These are phyloP conservation scores for Neospermospora avenae DNA, from an alignment of 2,329 filamentous ascomycete species.

Conservation along the genomic window DNA sequence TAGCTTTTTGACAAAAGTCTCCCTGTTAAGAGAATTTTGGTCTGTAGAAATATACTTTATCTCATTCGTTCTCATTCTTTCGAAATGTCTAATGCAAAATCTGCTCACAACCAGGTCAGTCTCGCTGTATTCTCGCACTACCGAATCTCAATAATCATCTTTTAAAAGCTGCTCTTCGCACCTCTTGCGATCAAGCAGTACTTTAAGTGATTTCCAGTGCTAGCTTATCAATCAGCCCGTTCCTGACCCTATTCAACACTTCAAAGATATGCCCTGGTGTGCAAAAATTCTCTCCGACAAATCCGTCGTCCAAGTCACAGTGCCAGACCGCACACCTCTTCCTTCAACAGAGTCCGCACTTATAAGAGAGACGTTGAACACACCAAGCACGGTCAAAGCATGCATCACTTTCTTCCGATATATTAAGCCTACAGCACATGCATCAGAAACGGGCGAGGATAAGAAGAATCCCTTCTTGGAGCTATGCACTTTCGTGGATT, in stretches of 20 bases:
- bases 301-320: slow-evolving; percentile 21
- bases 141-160: background rate
- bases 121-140: background rate
- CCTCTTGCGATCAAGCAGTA: too few species aligned
- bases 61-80: background rate
- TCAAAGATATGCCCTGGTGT: slow-evolving; percentile 34
- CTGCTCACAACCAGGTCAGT: background rate
- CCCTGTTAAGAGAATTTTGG: background rate
- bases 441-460: slow-evolving; percentile 7
- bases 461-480: slow-evolving; percentile 31
- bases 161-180: background rate
- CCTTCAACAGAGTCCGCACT: slow-evolving; percentile 30
- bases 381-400: slow-evolving; percentile 7
- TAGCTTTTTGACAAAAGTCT: background rate
- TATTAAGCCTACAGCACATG: background rate
- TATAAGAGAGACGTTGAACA: slow-evolving; percentile 32
- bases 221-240: slow-evolving; percentile 12
- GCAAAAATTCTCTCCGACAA: slow-evolving; percentile 25
- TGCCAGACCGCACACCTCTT: slow-evolving; percentile 31
- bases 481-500: slow-evolving; percentile 29
- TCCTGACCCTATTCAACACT: slow-evolving; percentile 30
- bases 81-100: background rate
- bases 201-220: background rate
- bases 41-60: background rate
- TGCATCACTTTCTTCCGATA: slow-evolving; percentile 1